These are phyloP conservation scores for Hymenoscyphus albidus DNA, from an alignment of 2,329 filamentous ascomycete species.

Conservation along the genomic window DNA sequence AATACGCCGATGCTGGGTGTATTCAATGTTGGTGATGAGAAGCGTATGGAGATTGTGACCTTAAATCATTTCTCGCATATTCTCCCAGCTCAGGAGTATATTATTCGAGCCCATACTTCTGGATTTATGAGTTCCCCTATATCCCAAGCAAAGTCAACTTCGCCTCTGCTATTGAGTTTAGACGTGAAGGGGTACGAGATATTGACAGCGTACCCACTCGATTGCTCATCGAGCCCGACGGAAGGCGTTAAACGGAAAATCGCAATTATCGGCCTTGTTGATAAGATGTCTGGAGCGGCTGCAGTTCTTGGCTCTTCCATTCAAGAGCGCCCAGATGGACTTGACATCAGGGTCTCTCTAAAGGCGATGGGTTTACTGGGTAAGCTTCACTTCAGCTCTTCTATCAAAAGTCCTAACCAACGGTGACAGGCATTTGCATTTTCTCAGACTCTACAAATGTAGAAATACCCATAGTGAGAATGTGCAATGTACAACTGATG, in stretches of 20 bases:
- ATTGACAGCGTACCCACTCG: slow-evolving; percentile 14
- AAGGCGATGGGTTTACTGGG: slow-evolving; percentile 4
- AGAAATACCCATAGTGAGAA: not conserved
- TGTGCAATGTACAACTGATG: not conserved
- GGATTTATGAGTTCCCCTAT: not conserved
- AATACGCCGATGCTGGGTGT: slow-evolving; percentile 8
- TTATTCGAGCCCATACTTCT: slow-evolving; percentile 10
- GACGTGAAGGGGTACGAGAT: slow-evolving; percentile 12
- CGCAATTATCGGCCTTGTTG: slow-evolving; percentile 12
- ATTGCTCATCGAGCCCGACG: not conserved
- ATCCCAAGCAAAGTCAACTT: not conserved
- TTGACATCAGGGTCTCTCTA: not conserved
- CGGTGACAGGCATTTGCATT: not conserved
- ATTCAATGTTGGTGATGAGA: not conserved
- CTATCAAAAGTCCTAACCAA: not conserved
- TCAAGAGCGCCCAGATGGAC: not conserved
- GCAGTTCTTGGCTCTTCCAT: slow-evolving; percentile 1
- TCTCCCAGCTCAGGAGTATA: not conserved
- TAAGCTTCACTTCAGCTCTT: not conserved
- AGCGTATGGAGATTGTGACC: not conserved
- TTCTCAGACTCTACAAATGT: not conserved
- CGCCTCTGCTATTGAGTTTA: slow-evolving; percentile 5
- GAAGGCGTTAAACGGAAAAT: slow-evolving; percentile 1
- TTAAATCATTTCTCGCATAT: not conserved
- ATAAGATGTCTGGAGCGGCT: slow-evolving; percentile 15